These are phyloP conservation scores for Urochloa ruziziensis DNA, from an alignment of 176 grass and related monocot genomes.

Conservation along the genomic window DNA sequence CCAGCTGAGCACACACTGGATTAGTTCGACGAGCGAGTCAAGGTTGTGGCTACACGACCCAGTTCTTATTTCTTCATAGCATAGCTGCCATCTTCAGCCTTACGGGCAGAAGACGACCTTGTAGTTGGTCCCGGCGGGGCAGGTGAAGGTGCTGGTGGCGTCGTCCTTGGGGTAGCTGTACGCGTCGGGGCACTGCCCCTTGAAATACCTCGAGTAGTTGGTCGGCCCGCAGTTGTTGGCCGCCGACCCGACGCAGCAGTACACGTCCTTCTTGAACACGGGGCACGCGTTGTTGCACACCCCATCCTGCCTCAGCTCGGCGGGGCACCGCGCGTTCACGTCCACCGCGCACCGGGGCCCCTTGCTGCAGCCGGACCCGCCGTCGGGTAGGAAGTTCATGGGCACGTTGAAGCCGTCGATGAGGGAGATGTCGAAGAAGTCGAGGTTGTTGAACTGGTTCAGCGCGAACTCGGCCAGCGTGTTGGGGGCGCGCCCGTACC, in stretches of 20 bases:
- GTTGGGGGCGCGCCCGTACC: conserved; percentile 32
- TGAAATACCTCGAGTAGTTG: conserved; percentile 57
- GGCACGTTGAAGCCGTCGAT: conserved; percentile 70
- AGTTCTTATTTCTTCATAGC: background rate
- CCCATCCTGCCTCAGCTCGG: conserved; percentile 43
- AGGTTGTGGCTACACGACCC: no score
- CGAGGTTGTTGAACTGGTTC: conserved; percentile 6
- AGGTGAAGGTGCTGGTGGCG: conserved; percentile 49
- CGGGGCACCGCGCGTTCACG: conserved; percentile 46
- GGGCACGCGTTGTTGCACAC: conserved; percentile 46
- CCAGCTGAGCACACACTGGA: background rate
- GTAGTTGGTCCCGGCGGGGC: conserved; percentile 48
- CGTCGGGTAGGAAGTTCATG: conserved; percentile 38
- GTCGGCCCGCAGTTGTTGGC: conserved; percentile 34
- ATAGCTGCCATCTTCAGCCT: background rate
- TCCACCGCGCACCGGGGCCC: conserved; percentile 14
- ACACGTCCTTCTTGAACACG: conserved; percentile 46
- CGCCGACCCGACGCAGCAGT: conserved; percentile 43
- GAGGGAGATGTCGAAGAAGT: conserved; percentile 70
- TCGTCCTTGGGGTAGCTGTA: conserved; percentile 76
- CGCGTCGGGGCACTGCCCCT: conserved; percentile 49
- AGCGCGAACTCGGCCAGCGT: conserved; percentile 51
- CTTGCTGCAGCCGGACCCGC: conserved; percentile 4
- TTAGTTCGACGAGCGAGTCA: no score
- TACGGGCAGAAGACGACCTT: conserved; percentile 47